Conservation (phyloP, 1,139 yeast genomes). For the Taiozyma sp. region DNA sequence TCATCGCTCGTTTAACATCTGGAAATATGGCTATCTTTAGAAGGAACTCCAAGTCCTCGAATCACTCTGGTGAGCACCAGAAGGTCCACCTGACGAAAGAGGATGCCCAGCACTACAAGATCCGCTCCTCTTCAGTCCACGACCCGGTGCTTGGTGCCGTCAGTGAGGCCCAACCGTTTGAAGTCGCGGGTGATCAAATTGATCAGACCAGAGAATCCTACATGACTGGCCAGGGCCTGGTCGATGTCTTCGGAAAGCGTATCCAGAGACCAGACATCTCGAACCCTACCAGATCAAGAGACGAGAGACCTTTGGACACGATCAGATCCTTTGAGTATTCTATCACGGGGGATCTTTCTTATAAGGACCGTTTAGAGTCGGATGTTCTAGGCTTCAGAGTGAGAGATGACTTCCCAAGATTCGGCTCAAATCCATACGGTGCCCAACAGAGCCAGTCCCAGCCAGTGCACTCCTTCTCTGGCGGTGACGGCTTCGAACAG, state of each 20-base stretch:
- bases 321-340: slow-evolving; percentile 90
- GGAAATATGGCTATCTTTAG: slow-evolving; percentile 24
- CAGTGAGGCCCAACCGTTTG: slow-evolving; percentile 94
- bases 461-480: slow-evolving; percentile 21
- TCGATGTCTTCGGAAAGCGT: slow-evolving; percentile 81
- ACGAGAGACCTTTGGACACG: slow-evolving; percentile 95
- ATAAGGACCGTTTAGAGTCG: slow-evolving; percentile 78
- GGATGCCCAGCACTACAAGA: slow-evolving; percentile 48
- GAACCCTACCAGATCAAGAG: slow-evolving; percentile 87
- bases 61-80: slow-evolving; percentile 19
- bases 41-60: slow-evolving; percentile 18
- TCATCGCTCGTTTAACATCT: no score
- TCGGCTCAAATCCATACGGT: slow-evolving; percentile 32
- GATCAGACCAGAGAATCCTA: slow-evolving; percentile 21
- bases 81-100: slow-evolving; percentile 37
- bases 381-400: slow-evolving; percentile 75
- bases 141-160: slow-evolving; percentile 91
- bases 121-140: slow-evolving; percentile 62
- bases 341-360: slow-evolving; percentile 78
- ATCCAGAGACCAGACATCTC: slow-evolving; percentile 77
- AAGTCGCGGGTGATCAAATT: slow-evolving; percentile 50
- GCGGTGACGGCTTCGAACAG: slow-evolving; percentile 45
- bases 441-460: slow-evolving; percentile 4
- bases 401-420: slow-evolving; percentile 48
- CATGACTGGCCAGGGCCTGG: slow-evolving; percentile 26